Base-by-base conservation (phyloP, 2,329 filamentous ascomycete species). In the Ceratocystiopsis minuta region DNA sequence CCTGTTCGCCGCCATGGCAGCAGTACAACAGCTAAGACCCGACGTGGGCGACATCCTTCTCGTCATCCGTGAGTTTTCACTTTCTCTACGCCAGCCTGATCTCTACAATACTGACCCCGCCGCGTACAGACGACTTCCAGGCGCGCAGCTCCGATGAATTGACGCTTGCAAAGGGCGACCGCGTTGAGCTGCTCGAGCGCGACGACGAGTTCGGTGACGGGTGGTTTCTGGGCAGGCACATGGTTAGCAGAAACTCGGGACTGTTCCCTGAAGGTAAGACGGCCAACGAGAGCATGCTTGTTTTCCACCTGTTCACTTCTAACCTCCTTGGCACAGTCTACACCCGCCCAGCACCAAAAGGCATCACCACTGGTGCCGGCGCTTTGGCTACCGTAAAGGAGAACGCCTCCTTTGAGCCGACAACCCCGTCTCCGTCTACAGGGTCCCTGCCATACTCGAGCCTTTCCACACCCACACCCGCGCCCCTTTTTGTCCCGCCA, bases 61-160 rank as follows among this genome's bases (percentile, higher is more conserved):
- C 50, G 78, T 83, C 51, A 78, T 83, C 53, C 78, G 78, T 83
- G 66, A 67, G 78, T 71, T 41, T 38, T 4, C 17, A 2, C 15
- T 13, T 32, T n/a, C 2, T 14, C 24, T 10, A 6, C 24, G 6
- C 24, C 24, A n/a, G 4, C 20, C 20, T 20, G 20, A 4, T 20
- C 7, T 20, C 24, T 28, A 10, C 9, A 15, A 31, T 16, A 12
- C 35, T 42, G 36, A 43, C 34, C 16, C 18, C 14, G 36, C 38
- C 16, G 9, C 28, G n/a, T n/a, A 33, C 48, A 93, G 85, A 98
- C 62, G 86, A 95, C 61, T 96, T 98, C 59, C 67, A 78, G 51
- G 87, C 88, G 44, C 78, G 90, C 51, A 92, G 86, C 59, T 80
- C 83, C 44, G 90, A 98, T 62, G 90, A 98, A 67, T 69, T 98